These are phyloP conservation scores for Lomentospora prolificans DNA, from an alignment of 2,329 filamentous ascomycete genomes.

Conservation along the genomic window DNA sequence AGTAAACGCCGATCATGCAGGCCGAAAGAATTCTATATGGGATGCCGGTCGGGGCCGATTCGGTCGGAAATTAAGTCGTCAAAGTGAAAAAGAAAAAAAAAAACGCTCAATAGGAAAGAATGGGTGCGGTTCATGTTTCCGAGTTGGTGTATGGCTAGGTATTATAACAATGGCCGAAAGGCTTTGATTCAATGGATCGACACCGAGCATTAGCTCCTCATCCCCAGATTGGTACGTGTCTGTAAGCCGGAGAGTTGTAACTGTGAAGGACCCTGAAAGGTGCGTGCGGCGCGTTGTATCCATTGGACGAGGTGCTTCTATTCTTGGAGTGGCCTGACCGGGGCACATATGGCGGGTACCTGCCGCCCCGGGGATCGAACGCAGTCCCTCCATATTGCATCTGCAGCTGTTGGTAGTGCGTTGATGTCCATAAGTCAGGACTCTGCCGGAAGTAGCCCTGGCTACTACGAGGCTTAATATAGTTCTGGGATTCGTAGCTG, in stretches of 20 bases:
- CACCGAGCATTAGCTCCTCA: slow-evolving; percentile 16
- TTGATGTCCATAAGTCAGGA: slow-evolving; percentile 12
- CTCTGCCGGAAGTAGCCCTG: slow-evolving; percentile 11
- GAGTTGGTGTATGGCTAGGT: background rate
- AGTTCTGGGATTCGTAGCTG: slow-evolving; percentile 19
- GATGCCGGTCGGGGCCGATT: background rate
- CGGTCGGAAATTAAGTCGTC: slow-evolving; percentile 1
- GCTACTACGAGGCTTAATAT: background rate
- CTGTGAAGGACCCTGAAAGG: slow-evolving; percentile 47
- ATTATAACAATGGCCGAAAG: slow-evolving; percentile 8
- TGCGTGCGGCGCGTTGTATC: slow-evolving; percentile 12
- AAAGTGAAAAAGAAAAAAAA: background rate
- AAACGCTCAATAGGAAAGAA: background rate
- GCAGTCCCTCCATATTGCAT: slow-evolving; percentile 10
- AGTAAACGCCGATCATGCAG: background rate
- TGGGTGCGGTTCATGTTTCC: background rate
- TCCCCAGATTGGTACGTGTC: slow-evolving; percentile 46
- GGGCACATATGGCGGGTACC: slow-evolving; percentile 22
- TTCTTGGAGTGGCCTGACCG: slow-evolving; percentile 27
- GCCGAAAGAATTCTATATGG: slow-evolving; percentile 1
- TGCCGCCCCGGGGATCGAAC: slow-evolving; percentile 10
- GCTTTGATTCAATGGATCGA: background rate
- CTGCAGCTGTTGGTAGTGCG: slow-evolving; percentile 12
- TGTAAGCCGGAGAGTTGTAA: slow-evolving; percentile 49
- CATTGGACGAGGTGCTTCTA: slow-evolving; percentile 24